Evolutionary conservation across 2,329 filamentous ascomycete species (phyloP), one percentile per base, ranked within the genome.

Genomic region (Cytospora piceae): DNA sequence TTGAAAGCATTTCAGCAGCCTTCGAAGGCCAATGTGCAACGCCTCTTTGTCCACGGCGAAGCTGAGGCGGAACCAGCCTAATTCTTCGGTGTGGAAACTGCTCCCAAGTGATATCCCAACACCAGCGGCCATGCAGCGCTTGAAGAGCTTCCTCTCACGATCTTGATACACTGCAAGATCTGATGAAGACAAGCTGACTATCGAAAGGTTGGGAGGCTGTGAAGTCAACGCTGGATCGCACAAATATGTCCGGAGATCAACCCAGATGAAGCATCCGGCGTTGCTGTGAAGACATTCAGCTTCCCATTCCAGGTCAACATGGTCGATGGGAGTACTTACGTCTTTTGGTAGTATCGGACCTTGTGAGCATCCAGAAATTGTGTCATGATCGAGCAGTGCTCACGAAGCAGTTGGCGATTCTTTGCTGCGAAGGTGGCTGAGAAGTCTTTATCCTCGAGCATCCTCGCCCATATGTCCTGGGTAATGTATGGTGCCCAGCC

Each of bases 391-490:
- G 53, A 57, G 49, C 60, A 69, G 42, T 69, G 64, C 39, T 67
- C 64, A 4, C 55, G 60, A 53, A 70, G 24, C n/a, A 63, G 24
- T 39, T 31, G 71, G 39, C 74, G 75, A 68, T 85, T 86, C 61
- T 77, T 72, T 0, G 66, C 57, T 22, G 84, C 75, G 69, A 84
- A 86, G 2, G 61, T 65, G 6, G 80, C 77, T 3, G 80, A 77
- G 72, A 80, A 84, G 0, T 67, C 67, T 6, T 77, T 71, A 61
- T 85, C 80, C 12, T 79, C 77, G 7, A 84, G 72, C 1, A 85
- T 71, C 17, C 77, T 77, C 7, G 79, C 73, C 55, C 74, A 77
- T 42, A 75, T 72, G 20, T 77, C 73, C 11, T 83, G 82, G 0
- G 81, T 74, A 3, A 83, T 70, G 0, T 78, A 80, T 0, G 82